These are phyloP conservation scores for Rosa persica DNA, from an alignment of 306 rosid species.

Conservation along the genomic window DNA sequence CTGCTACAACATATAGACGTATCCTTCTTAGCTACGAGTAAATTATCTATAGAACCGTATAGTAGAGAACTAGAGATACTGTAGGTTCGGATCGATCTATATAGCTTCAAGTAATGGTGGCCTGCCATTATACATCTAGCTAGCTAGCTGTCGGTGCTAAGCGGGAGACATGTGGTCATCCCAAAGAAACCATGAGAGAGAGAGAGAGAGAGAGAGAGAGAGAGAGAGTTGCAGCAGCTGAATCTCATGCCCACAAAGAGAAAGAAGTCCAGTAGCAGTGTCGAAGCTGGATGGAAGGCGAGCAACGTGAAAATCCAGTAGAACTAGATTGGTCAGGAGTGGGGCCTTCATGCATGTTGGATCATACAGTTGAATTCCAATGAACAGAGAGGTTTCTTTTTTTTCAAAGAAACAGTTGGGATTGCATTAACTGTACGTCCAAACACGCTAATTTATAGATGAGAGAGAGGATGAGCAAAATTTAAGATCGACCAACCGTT, in stretches of 20 bases:
- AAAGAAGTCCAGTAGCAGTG: neutral
- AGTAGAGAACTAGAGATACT: no score
- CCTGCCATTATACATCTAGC: neutral
- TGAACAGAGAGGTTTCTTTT: neutral
- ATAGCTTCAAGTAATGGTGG: no score
- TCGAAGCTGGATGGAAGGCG: neutral
- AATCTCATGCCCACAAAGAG: constrained; percentile 6
- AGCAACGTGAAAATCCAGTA: constrained; percentile 1
- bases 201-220: constrained; percentile 15
- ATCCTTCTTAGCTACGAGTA: no score
- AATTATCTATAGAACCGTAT: no score
- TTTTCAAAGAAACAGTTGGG: constrained; percentile 46
- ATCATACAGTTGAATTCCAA: neutral
- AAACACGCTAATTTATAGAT: constrained; percentile 42
- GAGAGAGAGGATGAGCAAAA: constrained; percentile 40
- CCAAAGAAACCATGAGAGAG: constrained; percentile 1
- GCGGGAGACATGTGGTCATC: constrained; percentile 6
- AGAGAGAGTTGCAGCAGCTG: constrained; percentile 11
- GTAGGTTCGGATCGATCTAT: no score
- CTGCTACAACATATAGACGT: no score
- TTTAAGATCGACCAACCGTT: constrained; percentile 35
- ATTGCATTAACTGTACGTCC: constrained; percentile 35
- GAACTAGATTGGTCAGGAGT: neutral
- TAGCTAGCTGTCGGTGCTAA: neutral
- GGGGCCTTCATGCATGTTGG: constrained; percentile 5